Percentiles rank a stretch among this genome's conserved stretches.
phyloP scores from a whole-genome alignment of 495 filamentous ascomycete species.

The Aspergillus heteromorphus region DNA sequence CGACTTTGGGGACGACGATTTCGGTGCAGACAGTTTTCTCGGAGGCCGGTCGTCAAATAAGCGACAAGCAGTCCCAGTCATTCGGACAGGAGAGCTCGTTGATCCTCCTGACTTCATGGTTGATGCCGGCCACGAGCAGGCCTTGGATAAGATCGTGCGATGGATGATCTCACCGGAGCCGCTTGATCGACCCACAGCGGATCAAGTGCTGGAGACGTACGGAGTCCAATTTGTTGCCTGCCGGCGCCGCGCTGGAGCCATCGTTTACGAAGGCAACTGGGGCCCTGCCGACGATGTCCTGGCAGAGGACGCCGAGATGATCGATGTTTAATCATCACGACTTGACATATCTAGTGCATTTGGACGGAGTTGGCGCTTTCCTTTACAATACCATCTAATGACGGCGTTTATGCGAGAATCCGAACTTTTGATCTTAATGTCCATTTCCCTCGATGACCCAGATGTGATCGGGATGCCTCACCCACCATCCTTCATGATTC shows the following conservation, averaged over 20 bases:
- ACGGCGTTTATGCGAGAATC: constrained; percentile 25
- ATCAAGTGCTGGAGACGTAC: constrained; percentile 61
- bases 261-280: constrained; percentile 93
- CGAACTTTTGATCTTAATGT: constrained; percentile 17
- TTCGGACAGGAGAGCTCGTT: constrained; percentile 60
- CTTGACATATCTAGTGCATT: constrained; percentile 34
- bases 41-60: constrained; percentile 21
- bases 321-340: constrained; percentile 54
- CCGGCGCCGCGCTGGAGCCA: constrained; percentile 76
- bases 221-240: constrained; percentile 70
- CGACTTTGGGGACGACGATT: constrained; percentile 43
- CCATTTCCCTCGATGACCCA: constrained; percentile 8
- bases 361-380: constrained; percentile 35
- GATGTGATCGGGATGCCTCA: not conserved
- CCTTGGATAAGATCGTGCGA: constrained; percentile 76
- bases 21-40: constrained; percentile 29
- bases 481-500: constrained; percentile 9
- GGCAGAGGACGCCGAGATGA: constrained; percentile 67
- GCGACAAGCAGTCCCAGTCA: constrained; percentile 25
- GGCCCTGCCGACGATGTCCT: constrained; percentile 73
- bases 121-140: constrained; percentile 58
- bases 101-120: constrained; percentile 84
- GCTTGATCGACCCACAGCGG: constrained; percentile 63
- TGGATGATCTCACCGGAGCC: constrained; percentile 84
- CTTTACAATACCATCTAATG: constrained; percentile 32